These are phyloP conservation scores for Trametes sanguinea DNA, from an alignment of 768 basidiomycete species.

Conservation along the genomic window DNA sequence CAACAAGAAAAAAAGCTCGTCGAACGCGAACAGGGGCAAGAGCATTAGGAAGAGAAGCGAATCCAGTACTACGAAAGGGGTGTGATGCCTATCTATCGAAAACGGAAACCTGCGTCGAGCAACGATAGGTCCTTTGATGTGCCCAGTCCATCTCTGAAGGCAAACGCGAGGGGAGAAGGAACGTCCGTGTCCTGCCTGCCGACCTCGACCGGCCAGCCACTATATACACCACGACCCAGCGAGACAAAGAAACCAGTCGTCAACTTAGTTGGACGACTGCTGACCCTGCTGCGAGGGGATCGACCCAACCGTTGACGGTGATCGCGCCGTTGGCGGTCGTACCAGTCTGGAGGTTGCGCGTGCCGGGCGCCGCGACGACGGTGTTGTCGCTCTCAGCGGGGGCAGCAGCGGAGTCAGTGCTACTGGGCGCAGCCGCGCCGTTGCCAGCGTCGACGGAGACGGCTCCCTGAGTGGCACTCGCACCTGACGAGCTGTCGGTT, in stretches of 20 bases:
- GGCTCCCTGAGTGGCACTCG: constrained; percentile 14
- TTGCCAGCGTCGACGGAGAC: constrained; percentile 23
- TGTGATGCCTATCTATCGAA: constrained; percentile 11
- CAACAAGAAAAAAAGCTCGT: constrained; percentile 1
- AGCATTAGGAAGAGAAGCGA: constrained; percentile 4
- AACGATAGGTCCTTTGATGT: constrained; percentile 5
- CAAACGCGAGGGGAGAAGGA: background rate
- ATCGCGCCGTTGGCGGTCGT: constrained; percentile 43
- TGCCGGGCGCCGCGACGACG: constrained; percentile 31
- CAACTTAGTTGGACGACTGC: constrained; percentile 3
- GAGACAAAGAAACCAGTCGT: background rate
- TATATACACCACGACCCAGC: background rate
- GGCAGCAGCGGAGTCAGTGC: constrained; percentile 24
- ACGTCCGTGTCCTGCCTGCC: constrained; percentile 12
- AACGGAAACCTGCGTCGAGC: constrained; percentile 3
- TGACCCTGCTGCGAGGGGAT: background rate
- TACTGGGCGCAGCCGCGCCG: constrained; percentile 4
- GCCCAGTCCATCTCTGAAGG: background rate
- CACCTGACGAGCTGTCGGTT: constrained; percentile 19
- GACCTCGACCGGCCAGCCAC: background rate
- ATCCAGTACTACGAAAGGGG: background rate
- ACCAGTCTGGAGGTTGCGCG: constrained; percentile 47
- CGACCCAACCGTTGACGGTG: constrained; percentile 49
- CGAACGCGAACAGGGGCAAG: background rate
- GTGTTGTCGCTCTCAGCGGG: constrained; percentile 23